A percentile compares a stretch with the other conserved stretches of the same genome.
These are phyloP conservation scores for Plasmodium adleri DNA, from an alignment of 169 alveolate species.

Conservation along the genomic window DNA sequence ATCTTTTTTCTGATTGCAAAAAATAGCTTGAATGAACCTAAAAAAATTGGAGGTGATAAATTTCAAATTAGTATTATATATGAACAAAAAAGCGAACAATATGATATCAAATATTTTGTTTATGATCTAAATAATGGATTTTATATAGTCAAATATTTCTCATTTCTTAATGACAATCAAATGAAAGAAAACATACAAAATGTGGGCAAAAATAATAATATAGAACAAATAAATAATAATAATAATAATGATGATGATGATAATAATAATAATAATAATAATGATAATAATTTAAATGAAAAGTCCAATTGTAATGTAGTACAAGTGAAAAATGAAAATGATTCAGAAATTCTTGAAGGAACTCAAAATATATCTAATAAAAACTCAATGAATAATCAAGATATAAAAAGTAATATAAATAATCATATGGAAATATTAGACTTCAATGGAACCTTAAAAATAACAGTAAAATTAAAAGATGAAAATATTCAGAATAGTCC, in stretches of 20 bases:
- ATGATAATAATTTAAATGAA: not conserved
- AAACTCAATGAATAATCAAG: not conserved
- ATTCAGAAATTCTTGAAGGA: not conserved
- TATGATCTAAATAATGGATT: constrained; percentile 62
- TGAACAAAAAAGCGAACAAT: constrained; percentile 19
- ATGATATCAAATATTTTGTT: constrained; percentile 24
- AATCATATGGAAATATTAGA: not conserved
- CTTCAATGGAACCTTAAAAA: constrained; percentile 22
- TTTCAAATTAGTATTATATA: constrained; percentile 49
- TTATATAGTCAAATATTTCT: constrained; percentile 58
- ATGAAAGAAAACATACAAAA: not conserved
- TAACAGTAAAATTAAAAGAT: constrained; percentile 45
- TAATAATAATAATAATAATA: too few relatives aligned
- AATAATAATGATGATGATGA: too few relatives aligned
- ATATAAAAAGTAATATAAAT: not conserved
- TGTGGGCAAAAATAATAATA: not conserved
- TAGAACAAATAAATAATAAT: not conserved
- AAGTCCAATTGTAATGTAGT: not conserved
- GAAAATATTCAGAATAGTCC: constrained; percentile 67
- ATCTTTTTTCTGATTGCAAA: constrained; percentile 56
- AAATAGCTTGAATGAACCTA: constrained; percentile 51
- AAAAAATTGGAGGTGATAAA: constrained; percentile 69
- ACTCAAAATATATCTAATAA: too few relatives aligned
- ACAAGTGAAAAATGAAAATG: not conserved
- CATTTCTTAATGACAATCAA: constrained; percentile 4